Evolutionary conservation across 306 rosid species (phyloP), one percentile per base, ranked within the genome.

Genomic region (Medicago lupulina): DNA sequence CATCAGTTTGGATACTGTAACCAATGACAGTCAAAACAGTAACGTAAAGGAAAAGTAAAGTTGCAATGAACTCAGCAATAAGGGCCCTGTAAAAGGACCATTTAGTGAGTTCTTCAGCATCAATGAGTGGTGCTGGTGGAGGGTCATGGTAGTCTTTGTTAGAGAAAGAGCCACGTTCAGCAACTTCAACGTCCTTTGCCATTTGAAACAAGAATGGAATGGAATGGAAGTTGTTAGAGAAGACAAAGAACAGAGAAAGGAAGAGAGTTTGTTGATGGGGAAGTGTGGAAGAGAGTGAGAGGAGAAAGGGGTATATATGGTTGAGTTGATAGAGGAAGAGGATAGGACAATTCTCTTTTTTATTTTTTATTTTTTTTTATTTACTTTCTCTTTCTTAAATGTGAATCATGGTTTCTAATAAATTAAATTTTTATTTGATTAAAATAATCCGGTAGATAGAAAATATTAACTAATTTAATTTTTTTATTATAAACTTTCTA

Each of bases 51-150:
- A 95, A 95, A 18, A 95, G 98, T 63, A 95, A 51, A 12, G 98
- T 95, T 34, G 98, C 98, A 6, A 90, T 61, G 83, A 88, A 95
- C 90, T 95, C 98, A 9, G 98, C 98, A 17, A 95, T 95, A 69
- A 95, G 13, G 16, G 98, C 96, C 75, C 97, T 87, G 83, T 92
- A 92, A n/a, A 95, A 90, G 60, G 97, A 90, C 98, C 98, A 95
- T 43, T 92, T 89, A 1, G 76, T 44, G 11, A 95, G 84, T 88
- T 95, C 97, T 51, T 47, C 89, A 0, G 76, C 19, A 50, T 85
- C 96, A 47, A 92, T n/a, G 65, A 95, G 83, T 1, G 97, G 89
- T 2, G 93, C 87, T 3, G 97, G 93, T 9, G 97, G 97, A 38
- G 98, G 97, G 85, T 94, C 98, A 2, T 86, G 91, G 89, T 95